phyloP scores from a whole-genome alignment of 208 protist genomes.

The Trypanosoma congolense region DNA sequence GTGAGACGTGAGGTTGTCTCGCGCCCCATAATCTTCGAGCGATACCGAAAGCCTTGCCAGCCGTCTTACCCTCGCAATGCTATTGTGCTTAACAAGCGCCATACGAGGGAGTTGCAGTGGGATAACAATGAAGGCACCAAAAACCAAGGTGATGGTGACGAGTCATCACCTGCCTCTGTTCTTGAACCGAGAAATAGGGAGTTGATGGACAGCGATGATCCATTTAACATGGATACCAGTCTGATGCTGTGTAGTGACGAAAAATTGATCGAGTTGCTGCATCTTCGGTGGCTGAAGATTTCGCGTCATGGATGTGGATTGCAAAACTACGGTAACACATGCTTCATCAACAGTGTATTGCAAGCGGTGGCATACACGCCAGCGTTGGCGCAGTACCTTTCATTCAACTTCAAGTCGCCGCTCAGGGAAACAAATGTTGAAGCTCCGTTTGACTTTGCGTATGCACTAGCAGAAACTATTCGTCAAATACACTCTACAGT shows the following conservation, averaged over 20 bases:
- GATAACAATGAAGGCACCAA: background rate
- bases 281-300: slow-evolving; percentile 61
- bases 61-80: slow-evolving; percentile 82
- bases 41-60: slow-evolving; percentile 78
- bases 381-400: slow-evolving; percentile 82
- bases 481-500: slow-evolving; percentile 52
- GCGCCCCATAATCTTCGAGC: slow-evolving; percentile 65
- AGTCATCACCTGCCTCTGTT: background rate
- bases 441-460: slow-evolving; percentile 79
- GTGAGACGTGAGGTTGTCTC: slow-evolving; percentile 4
- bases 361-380: slow-evolving; percentile 84
- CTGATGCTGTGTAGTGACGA: slow-evolving; percentile 54
- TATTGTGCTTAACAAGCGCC: slow-evolving; percentile 82
- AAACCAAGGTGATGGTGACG: slow-evolving; percentile 16
- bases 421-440: slow-evolving; percentile 32
- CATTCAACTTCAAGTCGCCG: slow-evolving; percentile 44
- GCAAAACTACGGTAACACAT: slow-evolving; percentile 88
- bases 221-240: slow-evolving; percentile 34
- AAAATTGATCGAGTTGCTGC: slow-evolving; percentile 41
- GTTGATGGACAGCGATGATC: slow-evolving; percentile 68
- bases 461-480: slow-evolving; percentile 71
- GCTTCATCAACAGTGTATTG: slow-evolving; percentile 86
- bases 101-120: slow-evolving; percentile 40
- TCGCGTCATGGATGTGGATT: slow-evolving; percentile 61
- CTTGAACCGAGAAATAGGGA: slow-evolving; percentile 14